These are phyloP conservation scores for Xylaria sp. DNA, from an alignment of 2,329 filamentous ascomycete genomes.

Conservation along the genomic window DNA sequence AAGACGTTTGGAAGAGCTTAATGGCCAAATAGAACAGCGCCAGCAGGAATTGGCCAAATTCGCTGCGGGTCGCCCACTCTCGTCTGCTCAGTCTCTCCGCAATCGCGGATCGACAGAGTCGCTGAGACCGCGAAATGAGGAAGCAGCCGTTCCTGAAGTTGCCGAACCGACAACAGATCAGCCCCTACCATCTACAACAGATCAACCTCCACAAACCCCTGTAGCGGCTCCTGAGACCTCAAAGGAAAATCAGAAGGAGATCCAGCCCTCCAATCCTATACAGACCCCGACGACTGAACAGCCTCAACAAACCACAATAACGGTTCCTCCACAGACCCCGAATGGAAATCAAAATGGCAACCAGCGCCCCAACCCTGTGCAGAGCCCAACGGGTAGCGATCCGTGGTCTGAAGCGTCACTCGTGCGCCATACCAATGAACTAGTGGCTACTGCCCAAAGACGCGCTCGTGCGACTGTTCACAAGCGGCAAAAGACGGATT, in stretches of 20 bases:
- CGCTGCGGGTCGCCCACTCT: constrained; percentile 30
- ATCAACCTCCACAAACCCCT: constrained; percentile 9
- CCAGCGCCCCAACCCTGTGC: constrained; percentile 22
- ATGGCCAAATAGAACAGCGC: constrained; percentile 54
- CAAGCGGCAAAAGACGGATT: constrained; percentile 48
- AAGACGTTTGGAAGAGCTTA: constrained; percentile 54
- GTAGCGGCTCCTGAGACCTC: constrained; percentile 12
- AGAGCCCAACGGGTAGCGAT: constrained; percentile 31
- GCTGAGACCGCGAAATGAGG: constrained; percentile 45
- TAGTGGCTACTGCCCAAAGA: constrained; percentile 41
- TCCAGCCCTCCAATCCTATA: constrained; percentile 22
- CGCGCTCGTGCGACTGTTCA: constrained; percentile 44
- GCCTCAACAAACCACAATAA: background rate
- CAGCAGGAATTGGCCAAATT: constrained; percentile 55
- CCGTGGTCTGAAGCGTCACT: constrained; percentile 35
- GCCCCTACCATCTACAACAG: background rate
- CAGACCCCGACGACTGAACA: constrained; percentile 22
- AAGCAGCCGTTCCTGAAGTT: constrained; percentile 22
- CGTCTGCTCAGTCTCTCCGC: constrained; percentile 40
- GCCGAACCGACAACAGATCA: constrained; percentile 16
- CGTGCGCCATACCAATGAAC: constrained; percentile 40
- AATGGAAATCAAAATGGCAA: constrained; percentile 7
- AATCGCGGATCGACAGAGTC: constrained; percentile 52
- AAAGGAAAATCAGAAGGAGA: constrained; percentile 20
- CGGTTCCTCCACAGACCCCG: constrained; percentile 9